These are phyloP conservation scores for Hanseniaspora lachancei DNA, from an alignment of 805 yeast genomes.

Conservation along the genomic window DNA sequence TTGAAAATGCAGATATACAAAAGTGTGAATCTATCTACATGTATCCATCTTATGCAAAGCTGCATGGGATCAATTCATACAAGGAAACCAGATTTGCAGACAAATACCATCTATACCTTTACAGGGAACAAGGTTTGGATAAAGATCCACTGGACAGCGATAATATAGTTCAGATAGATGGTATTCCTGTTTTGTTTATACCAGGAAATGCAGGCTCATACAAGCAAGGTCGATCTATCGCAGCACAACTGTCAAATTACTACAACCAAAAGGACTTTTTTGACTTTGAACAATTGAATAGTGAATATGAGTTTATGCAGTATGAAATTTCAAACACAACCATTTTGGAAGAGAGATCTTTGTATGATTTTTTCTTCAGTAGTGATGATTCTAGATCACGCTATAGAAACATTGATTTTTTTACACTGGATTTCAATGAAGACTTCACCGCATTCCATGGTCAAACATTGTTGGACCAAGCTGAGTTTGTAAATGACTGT, in stretches of 20 bases:
- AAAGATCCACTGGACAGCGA: conserved; percentile 34
- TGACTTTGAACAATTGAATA: conserved; percentile 15
- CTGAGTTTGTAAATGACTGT: conserved; percentile 85
- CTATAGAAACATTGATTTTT: conserved; percentile 55
- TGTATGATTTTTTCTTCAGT: background rate
- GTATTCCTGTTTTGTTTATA: conserved; percentile 80
- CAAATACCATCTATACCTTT: conserved; percentile 73
- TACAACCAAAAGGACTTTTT: conserved; percentile 29
- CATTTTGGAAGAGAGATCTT: conserved; percentile 18
- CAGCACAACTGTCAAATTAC: conserved; percentile 57
- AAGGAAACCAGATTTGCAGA: conserved; percentile 56
- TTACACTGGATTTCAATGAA: conserved; percentile 87
- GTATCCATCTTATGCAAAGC: conserved; percentile 72
- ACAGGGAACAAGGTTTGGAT: conserved; percentile 71
- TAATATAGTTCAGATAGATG: conserved; percentile 34
- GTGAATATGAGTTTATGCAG: conserved; percentile 17
- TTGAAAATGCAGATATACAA: conserved; percentile 37
- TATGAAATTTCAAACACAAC: conserved; percentile 15
- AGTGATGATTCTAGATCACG: conserved; percentile 17
- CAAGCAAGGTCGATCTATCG: conserved; percentile 82
- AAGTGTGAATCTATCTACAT: conserved; percentile 59
- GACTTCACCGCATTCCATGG: conserved; percentile 96
- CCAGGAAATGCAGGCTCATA: conserved; percentile 98
- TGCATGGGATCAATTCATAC: conserved; percentile 53
- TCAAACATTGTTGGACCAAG: conserved; percentile 81